Base-by-base conservation (phyloP, 371 early-diverging fungal genomes). In the Saksenaea vasiformis region DNA sequence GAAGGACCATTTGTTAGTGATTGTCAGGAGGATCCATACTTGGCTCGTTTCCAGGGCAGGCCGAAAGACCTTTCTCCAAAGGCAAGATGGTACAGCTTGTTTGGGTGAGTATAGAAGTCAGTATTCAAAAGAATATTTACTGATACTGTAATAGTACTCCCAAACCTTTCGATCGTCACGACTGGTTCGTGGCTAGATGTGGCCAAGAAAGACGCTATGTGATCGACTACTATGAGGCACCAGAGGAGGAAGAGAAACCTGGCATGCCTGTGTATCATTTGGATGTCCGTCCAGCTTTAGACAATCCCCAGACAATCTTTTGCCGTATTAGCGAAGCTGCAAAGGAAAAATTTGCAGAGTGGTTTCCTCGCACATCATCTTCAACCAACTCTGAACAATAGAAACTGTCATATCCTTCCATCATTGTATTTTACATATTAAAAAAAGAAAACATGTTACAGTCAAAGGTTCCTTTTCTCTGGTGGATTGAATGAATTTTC, bases 211-310 rank as follows among this genome's bases (percentile, higher is more conserved):
- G 90, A 47, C 81, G 88, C 53, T 92, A 92, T 73, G 87, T 92
- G 31, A 90, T 92, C 70, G 92, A 92, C 69, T 92, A 87, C 69
- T 92, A 92, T 66, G 79, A 85, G 56, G 90, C 88, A 19, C 79
- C 82, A 36, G 85, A 84, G 41, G 90, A 92, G 34, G 85, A 84
- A 44, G 90, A 92, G 34, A 70, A 73, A 58, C 85, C 85, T 27
- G 86, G 84, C 54, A 85, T 85, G 17, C 92, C 93, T 7, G 88
- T 87, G 0, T 93, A 93, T 73, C 87, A 88, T 58, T 70, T 94
- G 61, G 94, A 93, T 68, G 91, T 93, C 17, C 80, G 94, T 43
- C 94, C 93, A 26, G 93, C 93, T 10, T 64, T 93, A 39, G 93
- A 93, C 65, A 87, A 91, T 61, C 44, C 79, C 19, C 80, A 79